Percentiles rank a stretch among this genome's conserved stretches.
Conservation (phyloP, 202 grass and related monocot species). For the Tripidium arundinaceum region DNA sequence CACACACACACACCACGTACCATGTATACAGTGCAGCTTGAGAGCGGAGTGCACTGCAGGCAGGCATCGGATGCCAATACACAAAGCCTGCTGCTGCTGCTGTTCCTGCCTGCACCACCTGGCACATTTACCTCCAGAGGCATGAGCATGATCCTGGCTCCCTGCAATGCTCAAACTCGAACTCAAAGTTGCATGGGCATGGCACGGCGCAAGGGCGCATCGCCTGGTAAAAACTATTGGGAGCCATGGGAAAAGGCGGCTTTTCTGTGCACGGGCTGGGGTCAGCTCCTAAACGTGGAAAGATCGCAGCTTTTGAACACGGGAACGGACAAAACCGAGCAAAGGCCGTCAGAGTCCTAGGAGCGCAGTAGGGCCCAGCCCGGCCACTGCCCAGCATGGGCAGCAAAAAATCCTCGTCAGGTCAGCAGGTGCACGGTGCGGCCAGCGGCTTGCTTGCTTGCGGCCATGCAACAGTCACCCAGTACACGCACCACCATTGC, state of each 20-base stretch:
- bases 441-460: not conserved
- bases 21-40: not conserved
- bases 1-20: no score
- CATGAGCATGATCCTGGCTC: not conserved
- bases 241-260: not conserved
- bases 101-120: not conserved
- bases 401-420: not conserved
- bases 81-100: not conserved
- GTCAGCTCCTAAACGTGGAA: not conserved
- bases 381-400: not conserved
- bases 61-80: not conserved
- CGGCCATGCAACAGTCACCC: not conserved
- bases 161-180: not conserved
- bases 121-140: slow-evolving; percentile 7
- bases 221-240: not conserved
- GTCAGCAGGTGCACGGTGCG: not conserved
- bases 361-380: no score
- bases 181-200: not conserved
- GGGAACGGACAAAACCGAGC: slow-evolving; percentile 2
- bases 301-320: slow-evolving; percentile 4
- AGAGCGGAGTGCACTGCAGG: no score
- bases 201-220: no score
- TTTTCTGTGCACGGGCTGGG: not conserved
- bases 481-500: no score
- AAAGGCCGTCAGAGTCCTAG: not conserved